Conservation (phyloP, 345 rosid species). For the Gossypium longicalyx region DNA sequence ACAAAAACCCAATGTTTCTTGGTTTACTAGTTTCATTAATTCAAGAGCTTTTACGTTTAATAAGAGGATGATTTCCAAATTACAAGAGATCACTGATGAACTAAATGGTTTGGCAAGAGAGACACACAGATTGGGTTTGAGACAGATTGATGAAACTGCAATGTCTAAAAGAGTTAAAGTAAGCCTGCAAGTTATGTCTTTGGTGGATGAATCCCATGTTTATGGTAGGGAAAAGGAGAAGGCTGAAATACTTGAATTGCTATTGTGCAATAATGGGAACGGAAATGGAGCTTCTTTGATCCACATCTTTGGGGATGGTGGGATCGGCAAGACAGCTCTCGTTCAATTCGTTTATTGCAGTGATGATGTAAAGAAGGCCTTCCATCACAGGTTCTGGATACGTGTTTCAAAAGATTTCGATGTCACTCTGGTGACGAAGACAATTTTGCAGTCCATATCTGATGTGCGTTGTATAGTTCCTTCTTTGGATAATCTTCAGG, state of each 20-base stretch:
- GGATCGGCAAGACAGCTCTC: constrained; percentile 18
- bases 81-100: neutral
- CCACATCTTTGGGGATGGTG: constrained; percentile 26
- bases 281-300: constrained; percentile 15
- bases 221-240: constrained; percentile 30
- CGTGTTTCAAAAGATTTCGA: constrained; percentile 25
- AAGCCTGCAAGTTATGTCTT: neutral
- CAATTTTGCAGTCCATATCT: neutral
- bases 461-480: neutral
- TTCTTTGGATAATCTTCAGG: neutral
- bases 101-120: neutral
- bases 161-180: neutral
- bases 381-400: constrained; percentile 21
- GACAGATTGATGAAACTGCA: neutral
- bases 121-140: neutral
- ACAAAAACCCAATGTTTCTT: neutral
- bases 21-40: neutral
- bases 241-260: constrained; percentile 9
- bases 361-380: neutral
- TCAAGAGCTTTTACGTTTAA: neutral
- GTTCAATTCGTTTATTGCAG: constrained; percentile 17
- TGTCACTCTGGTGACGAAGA: neutral
- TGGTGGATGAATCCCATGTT: constrained; percentile 7
- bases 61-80: neutral
- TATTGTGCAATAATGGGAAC: constrained; percentile 3